phyloP scores from a whole-genome alignment of 2,329 filamentous ascomycete genomes.

The Ophiocordyceps camponoti-leonardi region DNA sequence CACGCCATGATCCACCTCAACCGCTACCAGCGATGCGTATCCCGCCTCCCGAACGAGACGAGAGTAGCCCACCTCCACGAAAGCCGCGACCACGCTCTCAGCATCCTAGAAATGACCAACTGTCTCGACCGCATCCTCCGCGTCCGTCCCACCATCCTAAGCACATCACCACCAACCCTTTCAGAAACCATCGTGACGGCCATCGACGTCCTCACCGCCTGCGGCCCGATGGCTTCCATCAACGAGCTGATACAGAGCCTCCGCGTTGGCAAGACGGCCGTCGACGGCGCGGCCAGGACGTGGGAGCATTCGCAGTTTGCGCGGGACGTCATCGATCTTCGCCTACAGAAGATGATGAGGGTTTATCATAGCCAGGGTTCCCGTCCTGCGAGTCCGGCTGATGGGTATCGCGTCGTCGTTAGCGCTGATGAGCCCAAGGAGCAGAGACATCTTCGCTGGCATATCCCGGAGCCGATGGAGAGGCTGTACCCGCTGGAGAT shows the following conservation, averaged over 20 bases:
- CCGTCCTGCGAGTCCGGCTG: conserved; percentile 9
- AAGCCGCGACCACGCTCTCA: conserved; percentile 33
- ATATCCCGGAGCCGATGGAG: conserved; percentile 18
- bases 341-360: conserved; percentile 15
- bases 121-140: conserved; percentile 20
- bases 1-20: conserved; percentile 47
- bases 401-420: conserved; percentile 14
- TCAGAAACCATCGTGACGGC: conserved; percentile 46
- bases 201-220: conserved; percentile 48
- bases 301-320: conserved; percentile 43
- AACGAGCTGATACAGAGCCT: conserved; percentile 35
- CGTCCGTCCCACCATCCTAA: conserved; percentile 12
- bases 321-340: conserved; percentile 25
- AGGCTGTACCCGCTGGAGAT: conserved; percentile 17
- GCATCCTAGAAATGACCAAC: conserved; percentile 29
- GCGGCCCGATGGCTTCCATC: conserved; percentile 33
- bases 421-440: conserved; percentile 10
- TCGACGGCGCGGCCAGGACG: conserved; percentile 36
- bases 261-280: conserved; percentile 29
- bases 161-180: conserved; percentile 40
- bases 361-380: conserved; percentile 15
- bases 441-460: conserved; percentile 15
- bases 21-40: conserved; percentile 31
- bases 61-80: conserved; percentile 27
- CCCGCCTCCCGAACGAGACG: conserved; percentile 19